phyloP scores from a whole-genome alignment of 2,329 filamentous ascomycete species.

The Tolypocladium nubicola region DNA sequence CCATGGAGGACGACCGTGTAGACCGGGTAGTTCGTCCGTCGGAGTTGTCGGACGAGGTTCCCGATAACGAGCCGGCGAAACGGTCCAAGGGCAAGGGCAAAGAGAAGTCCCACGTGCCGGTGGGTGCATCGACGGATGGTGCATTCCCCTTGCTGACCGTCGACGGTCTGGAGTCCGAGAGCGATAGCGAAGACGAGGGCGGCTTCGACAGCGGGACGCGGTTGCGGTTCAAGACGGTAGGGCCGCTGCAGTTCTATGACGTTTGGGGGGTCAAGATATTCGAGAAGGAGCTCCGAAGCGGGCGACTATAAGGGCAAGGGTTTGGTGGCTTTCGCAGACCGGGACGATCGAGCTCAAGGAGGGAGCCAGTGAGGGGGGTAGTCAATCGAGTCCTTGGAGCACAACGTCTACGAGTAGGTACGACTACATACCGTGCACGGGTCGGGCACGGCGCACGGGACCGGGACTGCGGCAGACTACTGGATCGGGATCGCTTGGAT shows the following conservation, averaged over 20 bases:
- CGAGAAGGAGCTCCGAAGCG: conserved; percentile 41
- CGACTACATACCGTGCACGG: background rate
- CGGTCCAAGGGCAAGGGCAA: conserved; percentile 22
- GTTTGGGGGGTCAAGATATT: conserved; percentile 44
- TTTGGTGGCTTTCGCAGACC: background rate
- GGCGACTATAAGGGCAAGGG: conserved; percentile 9
- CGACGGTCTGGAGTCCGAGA: conserved; percentile 18
- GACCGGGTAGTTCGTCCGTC: conserved; percentile 36
- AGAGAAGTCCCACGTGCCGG: conserved; percentile 11
- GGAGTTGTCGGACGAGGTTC: conserved; percentile 13
- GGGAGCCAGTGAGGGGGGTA: background rate
- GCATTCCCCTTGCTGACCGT: conserved; percentile 17
- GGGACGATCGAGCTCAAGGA: no score
- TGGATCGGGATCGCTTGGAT: background rate
- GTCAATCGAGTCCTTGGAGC: background rate
- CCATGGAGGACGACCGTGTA: conserved; percentile 39
- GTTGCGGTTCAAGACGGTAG: conserved; percentile 24
- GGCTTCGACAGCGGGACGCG: conserved; percentile 17
- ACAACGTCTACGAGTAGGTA: background rate
- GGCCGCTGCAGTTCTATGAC: conserved; percentile 26
- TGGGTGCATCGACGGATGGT: conserved; percentile 5
- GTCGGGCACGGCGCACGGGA: background rate
- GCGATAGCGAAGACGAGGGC: conserved; percentile 22
- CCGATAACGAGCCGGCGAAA: conserved; percentile 16
- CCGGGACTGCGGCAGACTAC: background rate